Evolutionary conservation across 2,329 filamentous ascomycete genomes (phyloP).

Genomic region (Mycogone perniciosa): DNA sequence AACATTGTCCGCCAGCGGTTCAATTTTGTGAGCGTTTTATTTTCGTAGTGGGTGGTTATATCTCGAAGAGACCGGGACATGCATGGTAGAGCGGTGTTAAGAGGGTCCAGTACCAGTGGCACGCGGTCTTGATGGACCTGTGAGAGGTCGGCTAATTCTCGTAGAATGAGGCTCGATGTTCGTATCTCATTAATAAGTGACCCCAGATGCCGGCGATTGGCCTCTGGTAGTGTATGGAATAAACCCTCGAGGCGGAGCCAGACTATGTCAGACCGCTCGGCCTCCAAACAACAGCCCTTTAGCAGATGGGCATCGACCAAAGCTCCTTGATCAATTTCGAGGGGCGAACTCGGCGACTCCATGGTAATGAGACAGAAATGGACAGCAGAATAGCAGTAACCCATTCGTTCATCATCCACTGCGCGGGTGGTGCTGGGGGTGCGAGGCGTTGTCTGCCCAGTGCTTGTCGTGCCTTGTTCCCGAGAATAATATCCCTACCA

Average conservation of each 20-base stretch:
- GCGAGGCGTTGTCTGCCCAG: background rate
- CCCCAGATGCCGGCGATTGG: constrained; percentile 41
- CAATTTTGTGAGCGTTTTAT: constrained; percentile 40
- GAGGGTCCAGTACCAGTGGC: constrained; percentile 46
- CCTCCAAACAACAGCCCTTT: constrained; percentile 48
- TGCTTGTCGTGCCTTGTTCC: background rate
- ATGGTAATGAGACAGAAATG: constrained; percentile 4
- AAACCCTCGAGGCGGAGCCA: constrained; percentile 43
- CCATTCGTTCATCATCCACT: constrained; percentile 5
- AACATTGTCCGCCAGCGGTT: constrained; percentile 55
- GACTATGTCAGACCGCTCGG: constrained; percentile 45
- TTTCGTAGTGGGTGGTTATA: constrained; percentile 46
- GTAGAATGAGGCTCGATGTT: constrained; percentile 38
- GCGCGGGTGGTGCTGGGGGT: background rate
- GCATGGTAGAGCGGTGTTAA: constrained; percentile 51
- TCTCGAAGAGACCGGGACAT: constrained; percentile 46
- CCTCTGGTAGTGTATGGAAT: constrained; percentile 37
- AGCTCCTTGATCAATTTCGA: constrained; percentile 23
- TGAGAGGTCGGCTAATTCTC: constrained; percentile 49
- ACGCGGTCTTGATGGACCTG: constrained; percentile 45
- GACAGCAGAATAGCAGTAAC: background rate
- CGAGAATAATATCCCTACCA: background rate
- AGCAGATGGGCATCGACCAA: constrained; percentile 35
- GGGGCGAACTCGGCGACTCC: constrained; percentile 11
- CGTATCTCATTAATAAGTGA: constrained; percentile 43